phyloP scores from a whole-genome alignment of 768 basidiomycete genomes.

The Macrolepiota fuliginosa region DNA sequence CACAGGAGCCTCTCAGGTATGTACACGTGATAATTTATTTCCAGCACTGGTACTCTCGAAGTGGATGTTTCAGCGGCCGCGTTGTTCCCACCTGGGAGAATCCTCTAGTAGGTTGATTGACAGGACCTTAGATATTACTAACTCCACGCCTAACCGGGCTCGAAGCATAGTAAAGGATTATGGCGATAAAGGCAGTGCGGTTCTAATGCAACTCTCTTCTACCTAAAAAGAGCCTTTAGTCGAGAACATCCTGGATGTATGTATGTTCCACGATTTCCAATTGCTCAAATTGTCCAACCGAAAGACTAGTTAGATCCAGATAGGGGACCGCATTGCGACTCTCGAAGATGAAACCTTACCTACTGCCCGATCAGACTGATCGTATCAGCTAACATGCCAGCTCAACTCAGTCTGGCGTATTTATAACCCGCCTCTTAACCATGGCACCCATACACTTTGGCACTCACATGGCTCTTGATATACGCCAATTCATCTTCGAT shows the following conservation, averaged over 20 bases:
- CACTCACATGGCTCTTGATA: constrained; percentile 4
- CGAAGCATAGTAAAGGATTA: not conserved
- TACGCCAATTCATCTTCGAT: constrained; percentile 18
- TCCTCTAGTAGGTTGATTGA: not conserved
- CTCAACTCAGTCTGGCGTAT: not conserved
- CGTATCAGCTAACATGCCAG: not conserved
- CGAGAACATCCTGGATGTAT: not conserved
- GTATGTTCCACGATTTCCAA: not conserved
- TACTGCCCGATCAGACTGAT: not conserved
- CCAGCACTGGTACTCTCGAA: too few species aligned
- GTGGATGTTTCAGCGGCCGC: too few species aligned
- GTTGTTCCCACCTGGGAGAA: too few species aligned
- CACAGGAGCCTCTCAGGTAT: too few species aligned
- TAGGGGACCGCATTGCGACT: not conserved
- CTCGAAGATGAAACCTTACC: not conserved
- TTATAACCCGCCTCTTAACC: not conserved
- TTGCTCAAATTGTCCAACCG: not conserved
- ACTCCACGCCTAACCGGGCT: not conserved
- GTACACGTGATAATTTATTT: not conserved
- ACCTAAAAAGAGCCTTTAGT: not conserved
- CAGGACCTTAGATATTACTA: not conserved
- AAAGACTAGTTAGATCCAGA: not conserved
- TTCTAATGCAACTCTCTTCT: not conserved
- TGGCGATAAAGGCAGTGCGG: not conserved
- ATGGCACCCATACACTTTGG: not conserved